Evolutionary conservation across 2,329 filamentous ascomycete species (phyloP).

Genomic region (Rutstroemia sp.): DNA sequence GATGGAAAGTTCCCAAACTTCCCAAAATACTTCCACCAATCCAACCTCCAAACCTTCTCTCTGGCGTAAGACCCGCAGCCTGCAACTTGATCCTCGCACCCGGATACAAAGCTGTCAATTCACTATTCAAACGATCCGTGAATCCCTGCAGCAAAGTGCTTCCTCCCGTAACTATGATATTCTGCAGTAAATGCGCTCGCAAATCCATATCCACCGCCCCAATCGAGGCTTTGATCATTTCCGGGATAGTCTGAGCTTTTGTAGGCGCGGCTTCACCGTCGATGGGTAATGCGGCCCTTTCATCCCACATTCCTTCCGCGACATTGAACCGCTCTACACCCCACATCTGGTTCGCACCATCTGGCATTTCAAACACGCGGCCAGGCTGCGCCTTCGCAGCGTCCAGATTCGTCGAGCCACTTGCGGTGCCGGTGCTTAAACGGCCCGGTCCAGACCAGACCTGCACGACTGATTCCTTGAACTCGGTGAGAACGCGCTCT

Average conservation of each 20-base stretch:
- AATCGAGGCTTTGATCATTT: slow-evolving; percentile 71
- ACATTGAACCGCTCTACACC: slow-evolving; percentile 79
- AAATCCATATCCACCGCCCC: slow-evolving; percentile 82
- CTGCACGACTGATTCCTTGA: slow-evolving; percentile 96
- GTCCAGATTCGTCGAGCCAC: slow-evolving; percentile 64
- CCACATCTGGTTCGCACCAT: slow-evolving; percentile 95
- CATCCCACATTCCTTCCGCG: slow-evolving; percentile 86
- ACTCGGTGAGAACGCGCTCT: slow-evolving; percentile 87
- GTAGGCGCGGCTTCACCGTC: slow-evolving; percentile 41
- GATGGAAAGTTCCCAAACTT: slow-evolving; percentile 94
- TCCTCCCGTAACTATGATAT: slow-evolving; percentile 89
- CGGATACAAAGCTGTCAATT: slow-evolving; percentile 75
- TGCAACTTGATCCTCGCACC: slow-evolving; percentile 82
- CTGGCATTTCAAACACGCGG: slow-evolving; percentile 92
- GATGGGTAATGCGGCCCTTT: slow-evolving; percentile 58
- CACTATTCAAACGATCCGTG: slow-evolving; percentile 80
- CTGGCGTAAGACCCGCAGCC: slow-evolving; percentile 76
- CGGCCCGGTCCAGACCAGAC: slow-evolving; percentile 78
- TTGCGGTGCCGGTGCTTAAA: slow-evolving; percentile 41
- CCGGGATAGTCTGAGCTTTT: slow-evolving; percentile 73
- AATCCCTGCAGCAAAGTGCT: slow-evolving; percentile 84
- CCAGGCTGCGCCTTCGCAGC: slow-evolving; percentile 64
- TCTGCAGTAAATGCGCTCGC: slow-evolving; percentile 72
- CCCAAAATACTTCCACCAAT: slow-evolving; percentile 94
- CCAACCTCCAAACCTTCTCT: slow-evolving; percentile 90